Conservation (phyloP, 179 eudicot genomes). For the Camellia oleifera region DNA sequence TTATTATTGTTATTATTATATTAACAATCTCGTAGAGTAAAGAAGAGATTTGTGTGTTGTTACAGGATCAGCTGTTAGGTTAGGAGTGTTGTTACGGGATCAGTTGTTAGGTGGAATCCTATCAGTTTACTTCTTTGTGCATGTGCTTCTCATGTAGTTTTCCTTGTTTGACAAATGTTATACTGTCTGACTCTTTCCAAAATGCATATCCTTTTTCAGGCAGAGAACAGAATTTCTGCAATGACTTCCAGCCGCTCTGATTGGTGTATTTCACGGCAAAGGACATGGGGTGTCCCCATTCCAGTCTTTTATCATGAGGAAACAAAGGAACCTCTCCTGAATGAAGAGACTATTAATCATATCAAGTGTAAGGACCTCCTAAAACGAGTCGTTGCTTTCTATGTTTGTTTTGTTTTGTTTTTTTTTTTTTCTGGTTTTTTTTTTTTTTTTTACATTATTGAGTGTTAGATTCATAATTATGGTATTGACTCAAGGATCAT, state of each 20-base stretch:
- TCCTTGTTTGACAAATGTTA: not conserved
- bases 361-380: conserved; percentile 56
- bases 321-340: conserved; percentile 86
- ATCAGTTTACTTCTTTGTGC: not conserved
- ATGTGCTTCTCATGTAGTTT: not conserved
- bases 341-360: conserved; percentile 82
- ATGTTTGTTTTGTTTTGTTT: too few relatives aligned
- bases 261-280: conserved; percentile 99
- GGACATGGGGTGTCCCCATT: conserved; percentile 99
- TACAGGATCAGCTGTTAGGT: too few relatives aligned
- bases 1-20: too few relatives aligned
- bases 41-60: too few relatives aligned
- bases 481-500: not conserved
- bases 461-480: not conserved
- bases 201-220: conserved; percentile 37
- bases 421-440: not conserved
- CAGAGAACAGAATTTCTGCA: conserved; percentile 81
- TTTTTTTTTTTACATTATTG: not conserved
- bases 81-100: not conserved
- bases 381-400: not conserved
- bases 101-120: not conserved
- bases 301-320: conserved; percentile 94
- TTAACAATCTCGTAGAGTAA: too few relatives aligned
- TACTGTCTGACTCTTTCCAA: conserved; percentile 1
- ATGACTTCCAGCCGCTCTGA: conserved; percentile 98